Evolutionary conservation across 2,329 filamentous ascomycete genomes (phyloP).

Genomic region (Colletotrichum sp.): DNA sequence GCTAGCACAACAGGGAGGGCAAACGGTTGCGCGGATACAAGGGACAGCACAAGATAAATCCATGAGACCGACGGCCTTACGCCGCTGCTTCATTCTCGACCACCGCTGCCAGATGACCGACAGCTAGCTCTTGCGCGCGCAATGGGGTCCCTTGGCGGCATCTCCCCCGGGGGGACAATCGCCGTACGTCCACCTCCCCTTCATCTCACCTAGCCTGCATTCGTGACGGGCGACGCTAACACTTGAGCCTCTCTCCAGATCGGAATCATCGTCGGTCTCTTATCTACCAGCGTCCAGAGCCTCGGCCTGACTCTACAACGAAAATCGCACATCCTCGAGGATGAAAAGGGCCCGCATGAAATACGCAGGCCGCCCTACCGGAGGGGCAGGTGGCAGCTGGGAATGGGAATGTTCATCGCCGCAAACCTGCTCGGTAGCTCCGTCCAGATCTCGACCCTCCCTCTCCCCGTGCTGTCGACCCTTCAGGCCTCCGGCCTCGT

Average conservation of each 20-base stretch:
- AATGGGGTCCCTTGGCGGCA: constrained; percentile 76
- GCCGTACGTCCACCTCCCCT: constrained; percentile 58
- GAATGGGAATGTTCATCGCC: constrained; percentile 96
- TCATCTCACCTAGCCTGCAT: not conserved
- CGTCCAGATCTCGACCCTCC: constrained; percentile 96
- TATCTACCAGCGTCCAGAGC: constrained; percentile 95
- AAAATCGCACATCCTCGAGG: constrained; percentile 97
- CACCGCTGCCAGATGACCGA: constrained; percentile 51
- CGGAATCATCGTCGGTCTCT: constrained; percentile 88
- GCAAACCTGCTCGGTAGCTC: constrained; percentile 94
- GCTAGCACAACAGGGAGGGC: not conserved
- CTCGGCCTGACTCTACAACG: constrained; percentile 94
- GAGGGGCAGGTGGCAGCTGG: constrained; percentile 91
- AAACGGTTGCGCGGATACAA: not conserved
- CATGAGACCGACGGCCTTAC: constrained; percentile 13
- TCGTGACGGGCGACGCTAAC: not conserved
- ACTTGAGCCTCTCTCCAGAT: constrained; percentile 58
- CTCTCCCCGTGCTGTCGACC: constrained; percentile 91
- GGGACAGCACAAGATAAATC: not conserved
- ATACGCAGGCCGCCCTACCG: constrained; percentile 85
- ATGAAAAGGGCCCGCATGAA: constrained; percentile 84
- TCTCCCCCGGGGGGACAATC: constrained; percentile 80
- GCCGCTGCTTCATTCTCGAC: constrained; percentile 5
- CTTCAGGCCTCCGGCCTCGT: constrained; percentile 95
- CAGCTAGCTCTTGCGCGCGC: constrained; percentile 40